Evolutionary conservation across 768 basidiomycete genomes (phyloP).

Genomic region (Kwoniella dendrophila): DNA sequence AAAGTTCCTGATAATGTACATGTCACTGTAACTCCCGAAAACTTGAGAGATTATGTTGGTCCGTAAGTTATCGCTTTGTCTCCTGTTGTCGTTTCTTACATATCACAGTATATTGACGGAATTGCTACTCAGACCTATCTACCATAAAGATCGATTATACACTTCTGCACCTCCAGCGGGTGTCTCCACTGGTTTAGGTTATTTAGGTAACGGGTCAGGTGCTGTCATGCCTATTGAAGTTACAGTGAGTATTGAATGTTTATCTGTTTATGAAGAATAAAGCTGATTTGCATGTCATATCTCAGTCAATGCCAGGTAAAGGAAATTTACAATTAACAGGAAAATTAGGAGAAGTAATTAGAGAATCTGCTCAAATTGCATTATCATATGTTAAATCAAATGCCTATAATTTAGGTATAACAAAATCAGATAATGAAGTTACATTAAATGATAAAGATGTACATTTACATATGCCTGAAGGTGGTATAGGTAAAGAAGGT

Average conservation of each 20-base stretch:
- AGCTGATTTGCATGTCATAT: slow-evolving; percentile 1
- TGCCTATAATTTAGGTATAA: slow-evolving; percentile 85
- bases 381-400: slow-evolving; percentile 91
- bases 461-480: slow-evolving; percentile 78
- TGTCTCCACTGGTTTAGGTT: slow-evolving; percentile 92
- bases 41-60: slow-evolving; percentile 93
- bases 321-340: slow-evolving; percentile 89
- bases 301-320: slow-evolving; percentile 94
- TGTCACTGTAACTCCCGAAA: slow-evolving; percentile 79
- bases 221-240: slow-evolving; percentile 97
- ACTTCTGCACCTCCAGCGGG: slow-evolving; percentile 77
- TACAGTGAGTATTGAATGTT: slow-evolving; percentile 77
- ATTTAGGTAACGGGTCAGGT: slow-evolving; percentile 93
- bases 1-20: slow-evolving; percentile 75
- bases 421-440: slow-evolving; percentile 68
- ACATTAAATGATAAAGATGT: slow-evolving; percentile 84
- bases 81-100: no score
- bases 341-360: slow-evolving; percentile 96
- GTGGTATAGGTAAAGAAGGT: slow-evolving; percentile 69
- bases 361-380: slow-evolving; percentile 93
- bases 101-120: background rate
- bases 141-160: slow-evolving; percentile 93
- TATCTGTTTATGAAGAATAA: no score
- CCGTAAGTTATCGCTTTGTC: slow-evolving; percentile 58
- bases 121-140: slow-evolving; percentile 62